These are phyloP conservation scores for Pisolithus albus DNA, from an alignment of 768 basidiomycete genomes.

Conservation along the genomic window DNA sequence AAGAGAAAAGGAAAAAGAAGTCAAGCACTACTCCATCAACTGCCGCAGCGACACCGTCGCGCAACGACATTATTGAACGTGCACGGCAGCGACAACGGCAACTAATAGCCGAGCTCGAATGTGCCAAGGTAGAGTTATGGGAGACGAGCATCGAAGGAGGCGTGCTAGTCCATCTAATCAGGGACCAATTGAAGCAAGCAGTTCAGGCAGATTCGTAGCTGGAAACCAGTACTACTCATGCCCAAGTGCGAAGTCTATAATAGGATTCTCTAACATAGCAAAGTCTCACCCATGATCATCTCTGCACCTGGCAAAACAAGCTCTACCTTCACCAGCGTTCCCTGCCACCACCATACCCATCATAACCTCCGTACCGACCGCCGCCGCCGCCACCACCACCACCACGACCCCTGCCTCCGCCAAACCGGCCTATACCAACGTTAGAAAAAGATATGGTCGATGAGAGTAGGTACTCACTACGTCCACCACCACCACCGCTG, in stretches of 20 bases:
- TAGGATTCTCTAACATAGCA: too few relatives aligned
- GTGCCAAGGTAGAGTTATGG: constrained; percentile 64
- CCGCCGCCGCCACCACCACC: constrained; percentile 30
- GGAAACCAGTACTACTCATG: too few relatives aligned
- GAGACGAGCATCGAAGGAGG: constrained; percentile 66
- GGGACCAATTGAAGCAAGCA: constrained; percentile 12
- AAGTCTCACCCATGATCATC: too few relatives aligned
- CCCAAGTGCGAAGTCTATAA: too few relatives aligned
- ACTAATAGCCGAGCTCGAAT: constrained; percentile 49
- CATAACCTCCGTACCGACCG: constrained; percentile 37
- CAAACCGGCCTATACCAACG: constrained; percentile 49
- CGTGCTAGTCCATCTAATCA: constrained; percentile 45
- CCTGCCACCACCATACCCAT: constrained; percentile 16
- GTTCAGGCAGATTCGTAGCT: too few relatives aligned
- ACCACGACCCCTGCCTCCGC: constrained; percentile 37
- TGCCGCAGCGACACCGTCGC: constrained; percentile 31
- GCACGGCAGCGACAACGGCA: constrained; percentile 49
- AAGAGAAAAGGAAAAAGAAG: constrained; percentile 20
- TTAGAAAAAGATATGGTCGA: constrained; percentile 2
- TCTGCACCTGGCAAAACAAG: too few relatives aligned
- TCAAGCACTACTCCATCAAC: constrained; percentile 36
- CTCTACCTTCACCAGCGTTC: constrained; percentile 6
- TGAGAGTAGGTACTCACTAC: constrained; percentile 40
- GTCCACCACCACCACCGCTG: constrained; percentile 72
- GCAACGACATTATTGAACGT: constrained; percentile 47